Base-by-base conservation (phyloP, 1,284 basidiomycete species). In the Sphagnurus paluster region DNA sequence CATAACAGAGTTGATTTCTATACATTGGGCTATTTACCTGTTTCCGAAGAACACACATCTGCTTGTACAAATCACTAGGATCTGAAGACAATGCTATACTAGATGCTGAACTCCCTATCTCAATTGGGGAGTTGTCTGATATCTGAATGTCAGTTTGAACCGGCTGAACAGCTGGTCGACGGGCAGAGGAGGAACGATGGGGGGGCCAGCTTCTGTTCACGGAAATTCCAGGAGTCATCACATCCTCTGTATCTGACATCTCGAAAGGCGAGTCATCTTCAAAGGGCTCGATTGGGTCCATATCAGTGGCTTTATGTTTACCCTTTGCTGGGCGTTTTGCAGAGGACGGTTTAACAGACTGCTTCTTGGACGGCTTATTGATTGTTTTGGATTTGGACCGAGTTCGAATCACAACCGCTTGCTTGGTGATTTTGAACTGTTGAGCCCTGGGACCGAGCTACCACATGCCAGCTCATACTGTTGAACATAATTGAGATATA, bases 381-480 rank as follows among this genome's bases (percentile, higher is more conserved):
- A 14, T n/a, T 6, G 14, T 16, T 20, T 41, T 28, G 39, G 43
- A 43, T 21, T 47, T 55, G 20, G 37, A n/a, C 7, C 32, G 23
- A 20, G 49, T 52, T 10, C 52, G 47, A 2, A 72, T 53, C 6
- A 56, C 39, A 11, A 69, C 42, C n/a, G 26, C 42, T 35, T 54
- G 39, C 30, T 60, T 44, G 6, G 52, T 39, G 13, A 39, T 42
- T 36, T 69, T 44, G 41, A 66, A 65, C 3, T 53, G 45, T 20
- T 54, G 34, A 17, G 63, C 65, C 16, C 40, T 42, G 11, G 56
- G 47, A 7, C 70, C 69, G 43, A 66, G 54, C 70, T 72, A 30
- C 25, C 30, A 29, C 21, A 29, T 6, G 40, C 13, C 19, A 9
- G 35, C 28, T 46, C 32, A 44, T 38, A 34, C 16, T 17, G 29